Base-by-base conservation (phyloP, 129 eudicot species). In the Mikania micrantha region DNA sequence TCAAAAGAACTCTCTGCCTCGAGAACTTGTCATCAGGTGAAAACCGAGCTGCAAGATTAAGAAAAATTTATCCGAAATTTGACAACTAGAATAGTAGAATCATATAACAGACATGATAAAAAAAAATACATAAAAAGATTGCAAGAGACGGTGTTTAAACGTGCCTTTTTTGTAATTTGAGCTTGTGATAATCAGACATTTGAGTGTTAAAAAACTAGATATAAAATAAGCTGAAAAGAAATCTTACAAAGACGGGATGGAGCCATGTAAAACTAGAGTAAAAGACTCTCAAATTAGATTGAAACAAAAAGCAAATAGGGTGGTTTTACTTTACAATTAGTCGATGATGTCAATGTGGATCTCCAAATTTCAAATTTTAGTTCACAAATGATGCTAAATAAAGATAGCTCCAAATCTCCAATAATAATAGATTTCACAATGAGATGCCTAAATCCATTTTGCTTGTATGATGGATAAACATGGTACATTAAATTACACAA, bases 11-110 rank as follows among this genome's bases (percentile, higher is more conserved):
- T 76, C 98, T 84, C 54, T 88, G 96, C 77, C 98, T 82, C 27
- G 98, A 81, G 67, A 74, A 88, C 72, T 88, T 92, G 60, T 92
- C 95, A 69, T 92, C 98, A 0, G 96, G 96, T 40, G 98, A 92
- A 77, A 91, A 91, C 1, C 98, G 98, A 69, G 97, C 97, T 91
- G 68, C n/a, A 60, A 49, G 66, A 3, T n/a, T 15, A 22, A 53
- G 13, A 27, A 29, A 40, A 5, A 4, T 0, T 39, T 21, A 25
- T 12, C 12, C 3, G 24, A 58, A 29, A 17, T 58, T 41, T 24
- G n/a, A n/a, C n/a, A n/a, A n/a, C n/a, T n/a, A n/a, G n/a, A n/a
- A n/a, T n/a, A n/a, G n/a, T n/a, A 8, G 32, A 24, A 60, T 0
- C n/a, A 44, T 15, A 44, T n/a, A 44, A 1, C 50, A 44, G 22